Base-by-base conservation (phyloP, 1,284 basidiomycete genomes). In the Rhizoctonia solani region DNA sequence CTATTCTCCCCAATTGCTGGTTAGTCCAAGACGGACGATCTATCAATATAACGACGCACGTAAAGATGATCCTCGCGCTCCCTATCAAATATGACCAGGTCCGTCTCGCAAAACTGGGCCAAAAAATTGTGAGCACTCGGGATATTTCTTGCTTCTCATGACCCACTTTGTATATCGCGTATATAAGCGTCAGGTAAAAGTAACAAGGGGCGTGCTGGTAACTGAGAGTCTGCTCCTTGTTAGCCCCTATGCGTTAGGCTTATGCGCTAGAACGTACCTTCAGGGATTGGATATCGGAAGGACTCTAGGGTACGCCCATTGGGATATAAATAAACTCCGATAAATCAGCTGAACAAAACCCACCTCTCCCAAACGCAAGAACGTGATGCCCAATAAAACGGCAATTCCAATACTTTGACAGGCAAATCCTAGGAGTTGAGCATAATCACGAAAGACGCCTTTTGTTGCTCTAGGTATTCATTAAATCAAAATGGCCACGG, bases 31-130 rank as follows among this genome's bases (percentile, higher is more conserved):
- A 21, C 6, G 32, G 16, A 29, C 21, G 23, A 52, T 11, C 54
- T 27, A 19, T 11, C 54, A 65, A 21, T 70, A 72, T 8, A 58
- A 65, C 27, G 59, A 68, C 67, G 68, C 16, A 63, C 54, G 54
- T 73, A 74, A 1, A 74, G 66, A 27, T 72, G 56, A 68, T 74
- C 72, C 63, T 81, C 80, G 25, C 77, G 75, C 69, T 83, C 81
- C 5, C 81, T 77, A 69, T 83, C 81, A 59, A 83, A 83, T 50
- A 82, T 76, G 66, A 79, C 72, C 16, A 83, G 74, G 41, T 78
- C 77, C 9, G 54, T 69, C 73, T 74, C 70, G 76, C 79, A 69
- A 74, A 77, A 59, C 77, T 76, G 69, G 73, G 78, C 56, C 19
- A 9, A 9, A 46, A 46, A 11, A 19, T 11, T 9, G 21, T 21